phyloP scores from a whole-genome alignment of 2,329 filamentous ascomycete genomes.

The Fusarium veterinarium region DNA sequence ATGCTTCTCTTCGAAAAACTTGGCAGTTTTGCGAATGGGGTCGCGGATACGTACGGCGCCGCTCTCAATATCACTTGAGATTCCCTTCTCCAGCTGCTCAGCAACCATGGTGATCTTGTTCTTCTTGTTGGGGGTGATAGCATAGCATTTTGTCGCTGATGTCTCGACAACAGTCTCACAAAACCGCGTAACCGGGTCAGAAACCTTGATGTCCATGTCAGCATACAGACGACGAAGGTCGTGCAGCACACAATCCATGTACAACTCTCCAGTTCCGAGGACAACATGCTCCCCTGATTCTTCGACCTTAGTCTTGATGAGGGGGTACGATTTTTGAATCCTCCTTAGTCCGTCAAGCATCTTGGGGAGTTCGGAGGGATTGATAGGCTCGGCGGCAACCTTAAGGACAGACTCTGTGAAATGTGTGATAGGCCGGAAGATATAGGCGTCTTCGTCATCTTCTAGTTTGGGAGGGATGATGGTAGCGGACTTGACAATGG shows the following conservation, averaged over 20 bases:
- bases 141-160: conserved; percentile 97
- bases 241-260: conserved; percentile 99
- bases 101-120: conserved; percentile 99
- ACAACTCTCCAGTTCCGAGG: conserved; percentile 95
- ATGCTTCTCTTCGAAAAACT: conserved; percentile 97
- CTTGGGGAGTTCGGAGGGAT: conserved; percentile 96
- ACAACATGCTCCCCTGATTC: conserved; percentile 97
- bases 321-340: conserved; percentile 96
- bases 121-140: conserved; percentile 98
- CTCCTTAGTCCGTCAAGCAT: conserved; percentile 98
- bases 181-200: conserved; percentile 96
- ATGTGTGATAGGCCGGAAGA: conserved; percentile 92
- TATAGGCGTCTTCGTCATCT: conserved; percentile 91
- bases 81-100: conserved; percentile 93
- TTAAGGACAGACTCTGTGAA: conserved; percentile 99
- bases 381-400: conserved; percentile 97
- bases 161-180: conserved; percentile 98
- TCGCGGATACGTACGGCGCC: conserved; percentile 93
- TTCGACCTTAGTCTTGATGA: conserved; percentile 96
- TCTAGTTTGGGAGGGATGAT: conserved; percentile 83
- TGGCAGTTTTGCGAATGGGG: conserved; percentile 90
- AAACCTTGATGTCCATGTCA: conserved; percentile 99
- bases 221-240: conserved; percentile 93
- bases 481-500: conserved; percentile 97
- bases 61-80: conserved; percentile 92